Evolutionary conservation across 2,329 filamentous ascomycete species (phyloP).

Genomic region (Ceratocystis ficicola): DNA sequence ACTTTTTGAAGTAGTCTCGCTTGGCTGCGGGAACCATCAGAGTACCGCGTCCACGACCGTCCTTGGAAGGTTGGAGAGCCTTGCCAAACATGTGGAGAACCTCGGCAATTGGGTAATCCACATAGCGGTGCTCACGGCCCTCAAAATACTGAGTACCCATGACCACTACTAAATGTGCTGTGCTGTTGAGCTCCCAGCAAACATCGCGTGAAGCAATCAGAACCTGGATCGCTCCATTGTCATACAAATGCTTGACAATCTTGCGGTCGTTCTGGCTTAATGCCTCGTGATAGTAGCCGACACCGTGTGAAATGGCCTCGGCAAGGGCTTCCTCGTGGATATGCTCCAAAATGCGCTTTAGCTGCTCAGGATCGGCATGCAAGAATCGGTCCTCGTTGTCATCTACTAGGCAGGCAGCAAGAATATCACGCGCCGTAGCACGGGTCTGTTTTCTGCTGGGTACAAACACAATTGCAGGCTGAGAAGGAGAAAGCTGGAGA

Average conservation of each 20-base stretch:
- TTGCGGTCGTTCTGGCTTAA: constrained; percentile 78
- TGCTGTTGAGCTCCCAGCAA: constrained; percentile 87
- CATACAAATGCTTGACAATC: constrained; percentile 86
- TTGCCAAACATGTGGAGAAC: constrained; percentile 97
- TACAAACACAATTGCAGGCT: constrained; percentile 84
- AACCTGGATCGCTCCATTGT: constrained; percentile 78
- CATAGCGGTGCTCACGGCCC: constrained; percentile 88
- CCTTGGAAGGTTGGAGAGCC: constrained; percentile 64
- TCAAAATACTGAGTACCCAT: constrained; percentile 99
- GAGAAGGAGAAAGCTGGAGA: constrained; percentile 73
- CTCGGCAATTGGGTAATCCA: constrained; percentile 90
- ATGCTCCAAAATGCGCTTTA: constrained; percentile 67
- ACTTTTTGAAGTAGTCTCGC: constrained; percentile 97
- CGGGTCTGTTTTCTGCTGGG: constrained; percentile 88
- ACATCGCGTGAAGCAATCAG: constrained; percentile 68
- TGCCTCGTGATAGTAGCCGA: constrained; percentile 95
- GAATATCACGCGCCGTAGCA: constrained; percentile 70
- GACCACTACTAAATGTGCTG: constrained; percentile 80
- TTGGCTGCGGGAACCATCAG: constrained; percentile 92
- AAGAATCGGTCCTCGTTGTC: constrained; percentile 91
- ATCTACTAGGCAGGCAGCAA: constrained; percentile 76
- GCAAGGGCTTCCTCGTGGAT: constrained; percentile 78
- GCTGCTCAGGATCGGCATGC: constrained; percentile 68
- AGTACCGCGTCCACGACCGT: constrained; percentile 78
- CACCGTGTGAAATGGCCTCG: constrained; percentile 81